Percentiles rank a stretch among this genome's conserved stretches.
These are phyloP conservation scores for Metarhizium anisopliae DNA, from an alignment of 2,329 filamentous ascomycete species.

Conservation along the genomic window DNA sequence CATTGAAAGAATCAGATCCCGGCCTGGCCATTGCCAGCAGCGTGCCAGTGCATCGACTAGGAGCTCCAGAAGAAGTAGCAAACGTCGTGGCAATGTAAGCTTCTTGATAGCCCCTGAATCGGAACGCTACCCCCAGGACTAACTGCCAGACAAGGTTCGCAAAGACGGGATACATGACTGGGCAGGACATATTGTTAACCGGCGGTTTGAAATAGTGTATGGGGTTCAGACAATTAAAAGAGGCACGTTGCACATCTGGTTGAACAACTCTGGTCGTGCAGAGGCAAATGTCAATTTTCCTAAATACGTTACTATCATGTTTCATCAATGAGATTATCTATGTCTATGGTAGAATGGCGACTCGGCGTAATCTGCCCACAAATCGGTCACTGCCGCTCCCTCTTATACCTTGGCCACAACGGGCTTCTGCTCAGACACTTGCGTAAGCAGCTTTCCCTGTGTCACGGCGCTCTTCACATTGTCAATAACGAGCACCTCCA, in stretches of 20 bases:
- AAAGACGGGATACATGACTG: slow-evolving; percentile 8
- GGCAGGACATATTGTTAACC: slow-evolving; percentile 6
- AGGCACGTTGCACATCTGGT: no score
- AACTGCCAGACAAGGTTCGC: slow-evolving; percentile 2
- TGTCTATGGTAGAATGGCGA: not conserved
- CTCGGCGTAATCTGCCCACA: not conserved
- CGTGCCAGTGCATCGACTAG: slow-evolving; percentile 6
- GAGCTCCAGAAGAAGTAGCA: slow-evolving; percentile 6
- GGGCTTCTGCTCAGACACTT: slow-evolving; percentile 8
- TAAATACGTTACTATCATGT: not conserved
- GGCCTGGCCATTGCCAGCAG: slow-evolving; percentile 6
- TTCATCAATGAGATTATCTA: not conserved
- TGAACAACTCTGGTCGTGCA: no score
- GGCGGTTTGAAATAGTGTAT: slow-evolving; percentile 3
- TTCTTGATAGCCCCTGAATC: not conserved
- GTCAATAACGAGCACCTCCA: slow-evolving; percentile 20
- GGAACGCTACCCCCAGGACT: not conserved
- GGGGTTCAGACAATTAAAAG: not conserved
- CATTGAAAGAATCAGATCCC: slow-evolving; percentile 1
- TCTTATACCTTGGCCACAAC: not conserved
- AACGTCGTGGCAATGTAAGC: slow-evolving; percentile 7
- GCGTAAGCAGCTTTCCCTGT: slow-evolving; percentile 9
- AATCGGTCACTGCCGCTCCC: no score
- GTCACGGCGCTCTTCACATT: slow-evolving; percentile 23
- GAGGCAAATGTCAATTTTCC: not conserved